Base-by-base conservation (phyloP, 768 basidiomycete species). In the Termitomyces sp. region DNA sequence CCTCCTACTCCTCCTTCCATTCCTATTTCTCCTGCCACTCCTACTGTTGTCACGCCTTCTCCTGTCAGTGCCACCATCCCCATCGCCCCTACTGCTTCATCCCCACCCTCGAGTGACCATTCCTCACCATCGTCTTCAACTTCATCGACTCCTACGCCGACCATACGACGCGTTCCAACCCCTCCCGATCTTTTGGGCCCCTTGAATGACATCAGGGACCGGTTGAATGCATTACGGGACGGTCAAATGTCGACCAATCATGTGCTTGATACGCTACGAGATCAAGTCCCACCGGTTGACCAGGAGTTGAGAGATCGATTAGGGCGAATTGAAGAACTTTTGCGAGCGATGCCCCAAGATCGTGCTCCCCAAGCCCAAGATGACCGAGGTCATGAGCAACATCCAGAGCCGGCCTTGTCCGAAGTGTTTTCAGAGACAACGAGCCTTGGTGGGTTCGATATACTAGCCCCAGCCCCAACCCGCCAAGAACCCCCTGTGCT, bases 191-290 rank as follows among this genome's bases (percentile, higher is more conserved):
- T 89, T 38, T 75, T 78, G 15, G 77, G 77, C 4, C 73, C 85
- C 27, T 61, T 94, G 42, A 72, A 79, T 15, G 76, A 73, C 12
- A 74, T 94, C 41, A 76, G 83, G 41, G 79, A 82, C 7, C 82
- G 86, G 59, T 74, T 85, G 7, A 72, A 74, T 10, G 80, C 77
- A 9, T 66, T 96, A 20, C 75, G 81, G 68, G 77, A 88, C 45
- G 82, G 79, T 5, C 91, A 95, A 67, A 62, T 67, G 0, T 71
- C 78, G 0, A 80, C 86, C 7, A 83, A 84, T 49, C 76, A 79
- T 29, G 70, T 83, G 56, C 68, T 94, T 33, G 82, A 88, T 53
- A 80, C 85, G 23, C 71, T 94, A 50, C 78, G 81, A 18, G 74
- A 77, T 29, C 76, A 79, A 18, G 68, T 75, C 42, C 65, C 69